Base-by-base conservation (phyloP, 1,284 basidiomycete species). In the Cerioporus squamosus region DNA sequence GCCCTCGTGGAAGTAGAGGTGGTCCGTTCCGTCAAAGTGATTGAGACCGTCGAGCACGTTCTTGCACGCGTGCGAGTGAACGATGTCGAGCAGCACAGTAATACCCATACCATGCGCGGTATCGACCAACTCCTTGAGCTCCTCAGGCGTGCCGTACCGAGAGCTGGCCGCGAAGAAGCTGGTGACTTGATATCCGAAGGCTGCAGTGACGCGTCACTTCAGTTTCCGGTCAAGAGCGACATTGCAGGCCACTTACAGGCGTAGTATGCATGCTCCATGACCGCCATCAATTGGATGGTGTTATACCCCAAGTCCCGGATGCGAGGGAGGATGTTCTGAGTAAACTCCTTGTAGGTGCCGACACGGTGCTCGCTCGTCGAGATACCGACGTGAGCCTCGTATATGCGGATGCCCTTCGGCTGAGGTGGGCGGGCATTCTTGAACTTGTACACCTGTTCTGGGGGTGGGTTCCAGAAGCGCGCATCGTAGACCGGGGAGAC, bases 211-310 rank as follows among this genome's bases (percentile, higher is more conserved):
- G 44, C 4, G 18, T 55, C 2, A 18, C 60, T 63, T 56, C 18
- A 63, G 57, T 39, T 58, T 36, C 12, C 40, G n/a, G 26, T 24
- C 64, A 51, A 42, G 22, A 38, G 23, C 45, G 10, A 47, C 20
- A 40, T 36, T 5, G 6, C 12, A 15, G 33, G 33, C 6, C 5
- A 78, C 91, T 69, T 65, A 94, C 93, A 97, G 62, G 97, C 97
- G 77, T 99, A 99, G 76, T 99, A 99, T 3, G 96, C 93, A 69
- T 99, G 97, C 73, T 98, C 95, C 93, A 98, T 96, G 65, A 98
- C 82, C 6, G 93, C 95, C 95, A 97, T 97, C 68, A 98, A 84
- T 74, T 99, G 97, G 62, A 99, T 97, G 48, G 90, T 88, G 72
- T 99, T 99, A 78, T 99, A 99, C 4, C 95, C 97, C 22, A 98